These are phyloP conservation scores for Candida palmyrensis DNA, from an alignment of 805 yeast species.

Conservation along the genomic window DNA sequence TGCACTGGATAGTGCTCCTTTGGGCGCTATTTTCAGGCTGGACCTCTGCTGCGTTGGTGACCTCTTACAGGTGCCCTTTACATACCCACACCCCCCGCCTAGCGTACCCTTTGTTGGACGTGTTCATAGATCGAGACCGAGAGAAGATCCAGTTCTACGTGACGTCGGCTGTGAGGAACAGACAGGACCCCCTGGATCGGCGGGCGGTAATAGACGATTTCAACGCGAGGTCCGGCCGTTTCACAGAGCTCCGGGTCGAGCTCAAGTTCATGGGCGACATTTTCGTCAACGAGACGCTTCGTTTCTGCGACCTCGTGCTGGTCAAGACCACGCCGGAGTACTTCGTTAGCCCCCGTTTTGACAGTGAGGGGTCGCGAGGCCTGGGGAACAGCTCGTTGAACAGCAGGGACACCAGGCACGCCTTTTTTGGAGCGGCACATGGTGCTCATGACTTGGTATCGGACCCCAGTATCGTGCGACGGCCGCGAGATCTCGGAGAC, in stretches of 20 bases:
- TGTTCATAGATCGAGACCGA: slow-evolving; percentile 26
- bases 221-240: slow-evolving; percentile 39
- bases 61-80: too few relatives aligned
- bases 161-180: slow-evolving; percentile 22
- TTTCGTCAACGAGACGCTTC: slow-evolving; percentile 31
- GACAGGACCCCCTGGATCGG: not conserved
- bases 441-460: not conserved
- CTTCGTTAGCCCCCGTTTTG: slow-evolving; percentile 22
- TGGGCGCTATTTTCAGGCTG: too few relatives aligned
- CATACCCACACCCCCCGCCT: too few relatives aligned
- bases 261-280: slow-evolving; percentile 40
- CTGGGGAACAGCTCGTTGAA: too few relatives aligned
- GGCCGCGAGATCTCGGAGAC: too few relatives aligned
- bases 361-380: too few relatives aligned
- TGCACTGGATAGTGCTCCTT: too few relatives aligned
- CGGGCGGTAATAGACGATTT: slow-evolving; percentile 35
- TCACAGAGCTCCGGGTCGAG: slow-evolving; percentile 44
- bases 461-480: too few relatives aligned
- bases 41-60: too few relatives aligned
- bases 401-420: too few relatives aligned
- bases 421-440: too few relatives aligned
- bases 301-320: slow-evolving; percentile 39
- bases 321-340: slow-evolving; percentile 30
- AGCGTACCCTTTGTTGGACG: slow-evolving; percentile 28
- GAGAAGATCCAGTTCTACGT: slow-evolving; percentile 28